Base-by-base conservation (phyloP, 2,329 filamentous ascomycete genomes). In the Xylariaceae sp. region DNA sequence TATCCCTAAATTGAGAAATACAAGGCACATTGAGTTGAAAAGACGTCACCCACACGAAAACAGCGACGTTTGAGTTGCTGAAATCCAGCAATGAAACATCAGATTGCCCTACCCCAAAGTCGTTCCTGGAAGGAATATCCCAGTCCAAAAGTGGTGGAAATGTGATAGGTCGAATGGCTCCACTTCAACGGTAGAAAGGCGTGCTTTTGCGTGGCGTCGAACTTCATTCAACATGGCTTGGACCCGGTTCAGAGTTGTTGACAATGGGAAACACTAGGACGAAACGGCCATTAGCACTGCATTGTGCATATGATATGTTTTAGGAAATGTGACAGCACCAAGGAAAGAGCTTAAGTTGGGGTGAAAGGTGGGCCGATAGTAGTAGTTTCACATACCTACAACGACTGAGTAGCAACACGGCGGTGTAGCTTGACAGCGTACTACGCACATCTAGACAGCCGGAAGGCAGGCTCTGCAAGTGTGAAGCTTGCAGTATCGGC, bases 401-500 rank as follows among this genome's bases (percentile, higher is more conserved):
- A n/a, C 33, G 17, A 28, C 13, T 42, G 28, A 39, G 19, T 31
- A 46, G 17, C 18, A n/a, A 41, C 18, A 45, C 31, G 31, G 28
- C 22, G 22, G 18, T 19, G 31, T 33, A 33, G 13, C 46, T 46
- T 42, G 42, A 50, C n/a, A 17, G 40, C 22, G 22, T 7, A 28
- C 4, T 28, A 5, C 7, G 10, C 14, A 16, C 18, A 44, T 42
- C 49, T 62, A 76, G 60, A 69, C 71, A 53, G 66, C 73, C 55
- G 80, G 73, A 43, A 77, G 75, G 66, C 84, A 87, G 22, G 75
- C 70, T 47, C 82, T 75, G 67, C 84, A 88, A 31, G 80, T 77
- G 69, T 87, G 83, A 46, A 86, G 71, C 67, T 84, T 83, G 78
- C 85, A 88, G 66, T 85, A 86, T 55, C 77, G 75, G 71, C 85